These are phyloP conservation scores for Pichia sp. DNA, from an alignment of 1,139 yeast species.

Conservation along the genomic window DNA sequence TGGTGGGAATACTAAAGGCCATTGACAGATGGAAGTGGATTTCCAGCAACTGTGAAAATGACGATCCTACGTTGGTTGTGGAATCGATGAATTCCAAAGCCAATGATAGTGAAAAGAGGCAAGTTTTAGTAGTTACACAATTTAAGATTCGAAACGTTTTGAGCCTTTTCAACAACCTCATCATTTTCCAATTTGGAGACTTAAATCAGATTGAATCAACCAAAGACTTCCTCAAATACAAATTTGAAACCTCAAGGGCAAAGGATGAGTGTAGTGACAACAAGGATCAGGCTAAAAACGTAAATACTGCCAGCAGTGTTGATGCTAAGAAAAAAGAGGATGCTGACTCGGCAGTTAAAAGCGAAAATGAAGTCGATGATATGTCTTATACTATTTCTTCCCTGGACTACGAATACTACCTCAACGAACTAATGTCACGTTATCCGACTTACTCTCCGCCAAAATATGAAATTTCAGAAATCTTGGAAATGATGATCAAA, in stretches of 20 bases:
- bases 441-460: constrained; percentile 67
- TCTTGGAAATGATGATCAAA: constrained; percentile 42
- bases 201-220: constrained; percentile 39
- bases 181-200: constrained; percentile 66
- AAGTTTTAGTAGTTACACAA: constrained; percentile 20
- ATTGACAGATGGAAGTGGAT: constrained; percentile 69
- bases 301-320: neutral
- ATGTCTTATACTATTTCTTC: constrained; percentile 44
- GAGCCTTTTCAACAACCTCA: constrained; percentile 52
- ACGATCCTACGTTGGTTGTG: constrained; percentile 17
- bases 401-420: constrained; percentile 71
- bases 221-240: constrained; percentile 44
- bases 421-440: constrained; percentile 68
- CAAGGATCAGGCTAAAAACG: neutral
- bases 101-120: constrained; percentile 7
- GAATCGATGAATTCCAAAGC: constrained; percentile 16
- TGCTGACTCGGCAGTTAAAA: neutral
- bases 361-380: constrained; percentile 19
- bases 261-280: neutral
- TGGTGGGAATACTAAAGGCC: constrained; percentile 45
- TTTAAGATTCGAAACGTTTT: constrained; percentile 51
- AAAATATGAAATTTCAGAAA: constrained; percentile 40
- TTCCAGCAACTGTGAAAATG: constrained; percentile 29
- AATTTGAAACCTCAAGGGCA: constrained; percentile 18
- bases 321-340: constrained; percentile 3